These are phyloP conservation scores for Dinochytrium kinnereticum DNA, from an alignment of 371 early-diverging fungal genomes.

Conservation along the genomic window DNA sequence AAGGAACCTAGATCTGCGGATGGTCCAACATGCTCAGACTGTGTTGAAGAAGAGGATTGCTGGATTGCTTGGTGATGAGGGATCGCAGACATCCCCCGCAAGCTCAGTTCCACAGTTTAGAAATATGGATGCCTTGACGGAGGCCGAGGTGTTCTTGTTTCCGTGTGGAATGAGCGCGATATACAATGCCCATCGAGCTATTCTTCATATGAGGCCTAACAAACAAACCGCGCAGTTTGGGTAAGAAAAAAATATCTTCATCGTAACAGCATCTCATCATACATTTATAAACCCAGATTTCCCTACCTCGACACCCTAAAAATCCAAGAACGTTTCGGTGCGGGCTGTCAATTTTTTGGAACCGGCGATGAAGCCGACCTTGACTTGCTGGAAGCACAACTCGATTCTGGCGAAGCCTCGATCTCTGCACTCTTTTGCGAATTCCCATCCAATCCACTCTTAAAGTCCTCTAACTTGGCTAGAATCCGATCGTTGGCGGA, in stretches of 20 bases:
- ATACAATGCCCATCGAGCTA: constrained; percentile 77
- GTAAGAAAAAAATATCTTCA: no score
- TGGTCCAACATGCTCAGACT: constrained; percentile 75
- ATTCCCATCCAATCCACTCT: constrained; percentile 92
- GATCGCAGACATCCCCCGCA: not conserved
- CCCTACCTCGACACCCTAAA: constrained; percentile 95
- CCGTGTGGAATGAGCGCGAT: constrained; percentile 95
- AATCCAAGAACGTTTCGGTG: constrained; percentile 90
- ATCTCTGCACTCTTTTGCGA: constrained; percentile 85
- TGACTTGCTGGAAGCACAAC: constrained; percentile 69
- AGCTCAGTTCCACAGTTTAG: not conserved
- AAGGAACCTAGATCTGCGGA: constrained; percentile 76
- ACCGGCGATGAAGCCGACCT: constrained; percentile 77
- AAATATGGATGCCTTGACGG: constrained; percentile 49
- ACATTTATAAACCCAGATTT: constrained; percentile 60
- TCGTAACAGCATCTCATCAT: not conserved
- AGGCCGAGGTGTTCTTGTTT: constrained; percentile 82
- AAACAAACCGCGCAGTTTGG: constrained; percentile 88
- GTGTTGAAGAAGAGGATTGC: constrained; percentile 83
- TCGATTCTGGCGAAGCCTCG: not conserved
- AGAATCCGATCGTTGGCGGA: constrained; percentile 79
- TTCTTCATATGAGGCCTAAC: constrained; percentile 52
- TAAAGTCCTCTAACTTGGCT: constrained; percentile 78
- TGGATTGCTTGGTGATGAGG: constrained; percentile 63
- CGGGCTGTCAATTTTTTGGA: constrained; percentile 82